Base-by-base conservation (phyloP, 2,329 filamentous ascomycete genomes). In the Cladosporium colombiae region DNA sequence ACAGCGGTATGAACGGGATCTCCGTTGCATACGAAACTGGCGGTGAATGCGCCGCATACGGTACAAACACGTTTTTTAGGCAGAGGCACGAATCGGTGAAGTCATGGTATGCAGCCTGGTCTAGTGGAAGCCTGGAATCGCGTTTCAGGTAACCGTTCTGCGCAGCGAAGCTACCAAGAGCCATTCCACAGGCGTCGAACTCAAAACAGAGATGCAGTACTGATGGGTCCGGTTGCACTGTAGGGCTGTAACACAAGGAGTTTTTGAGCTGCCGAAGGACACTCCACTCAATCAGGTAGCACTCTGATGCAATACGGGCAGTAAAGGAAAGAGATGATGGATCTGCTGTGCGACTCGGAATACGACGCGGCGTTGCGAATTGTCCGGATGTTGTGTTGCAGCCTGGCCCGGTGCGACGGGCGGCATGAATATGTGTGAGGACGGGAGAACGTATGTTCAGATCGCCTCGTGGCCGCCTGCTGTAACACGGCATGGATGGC, bases 371-470 rank as follows among this genome's bases (percentile, higher is more conserved):
- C 55, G 6, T 35, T 23, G 55, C 29, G 33, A 37, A 57, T 40
- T 57, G 55, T 57, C 55, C 55, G 55, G 55, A 57, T 57, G 31
- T 40, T 40, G 55, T 40, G 55, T 33, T 25, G 33, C 55, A 40
- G 29, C 29, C 55, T 21, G 37, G 11, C 33, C 37, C 37, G 33
- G 56, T 59, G 33, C 35, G 21, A 59, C 56, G 33, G 37, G 18
- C 56, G 55, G 56, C 56, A 59, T 59, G 56, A 59, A 59, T 59
- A 16, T 59, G 56, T 59, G 56, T 44, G 35, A 59, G 56, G 56
- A 29, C 25, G 23, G 56, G 37, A 46, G 25, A 44, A 59, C 35
- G 21, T 23, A 59, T 59, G 37, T 59, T 27, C 23, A 59, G 33
- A 59, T 59, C 56, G 25, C 37, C 56, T 59, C 56, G 56, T 59